These are phyloP conservation scores for Aspergillus versicolor DNA, from an alignment of 2,329 filamentous ascomycete genomes.

Conservation along the genomic window DNA sequence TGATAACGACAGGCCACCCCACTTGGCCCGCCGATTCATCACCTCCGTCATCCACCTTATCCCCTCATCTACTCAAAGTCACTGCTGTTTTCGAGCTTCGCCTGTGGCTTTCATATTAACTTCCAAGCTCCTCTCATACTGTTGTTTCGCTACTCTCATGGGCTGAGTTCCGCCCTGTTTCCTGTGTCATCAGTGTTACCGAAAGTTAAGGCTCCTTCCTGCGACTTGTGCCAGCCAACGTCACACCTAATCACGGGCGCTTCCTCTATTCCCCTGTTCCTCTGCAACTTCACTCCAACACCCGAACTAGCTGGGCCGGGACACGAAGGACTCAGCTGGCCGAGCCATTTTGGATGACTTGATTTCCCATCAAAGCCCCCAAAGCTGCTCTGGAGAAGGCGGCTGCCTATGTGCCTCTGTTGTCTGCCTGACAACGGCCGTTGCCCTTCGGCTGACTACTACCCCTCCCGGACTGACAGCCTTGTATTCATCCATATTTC, in stretches of 20 bases:
- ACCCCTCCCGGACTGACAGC: conserved; percentile 16
- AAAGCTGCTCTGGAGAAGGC: background rate
- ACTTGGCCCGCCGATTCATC: conserved; percentile 19
- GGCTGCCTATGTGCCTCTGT: conserved; percentile 7
- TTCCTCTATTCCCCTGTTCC: background rate
- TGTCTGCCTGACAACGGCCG: conserved; percentile 17
- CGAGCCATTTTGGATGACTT: background rate
- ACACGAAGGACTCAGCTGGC: background rate
- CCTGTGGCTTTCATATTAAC: background rate
- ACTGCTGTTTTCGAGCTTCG: background rate
- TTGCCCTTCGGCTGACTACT: conserved; percentile 22
- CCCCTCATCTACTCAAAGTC: background rate
- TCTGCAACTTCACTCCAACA: background rate
- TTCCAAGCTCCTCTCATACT: background rate
- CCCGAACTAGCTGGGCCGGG: background rate
- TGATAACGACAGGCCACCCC: conserved; percentile 20
- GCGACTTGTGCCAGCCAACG: background rate
- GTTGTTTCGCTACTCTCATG: background rate
- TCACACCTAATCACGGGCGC: conserved; percentile 1
- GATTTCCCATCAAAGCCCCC: background rate
- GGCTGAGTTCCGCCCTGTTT: background rate
- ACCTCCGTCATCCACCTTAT: conserved; percentile 16
- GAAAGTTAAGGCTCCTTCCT: conserved; percentile 4
- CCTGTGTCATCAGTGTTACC: background rate
- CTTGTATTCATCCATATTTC: conserved; percentile 3